Evolutionary conservation across 2,329 filamentous ascomycete species (phyloP), one percentile per base, ranked within the genome.

Genomic region (Colletotrichum euphorbiae): DNA sequence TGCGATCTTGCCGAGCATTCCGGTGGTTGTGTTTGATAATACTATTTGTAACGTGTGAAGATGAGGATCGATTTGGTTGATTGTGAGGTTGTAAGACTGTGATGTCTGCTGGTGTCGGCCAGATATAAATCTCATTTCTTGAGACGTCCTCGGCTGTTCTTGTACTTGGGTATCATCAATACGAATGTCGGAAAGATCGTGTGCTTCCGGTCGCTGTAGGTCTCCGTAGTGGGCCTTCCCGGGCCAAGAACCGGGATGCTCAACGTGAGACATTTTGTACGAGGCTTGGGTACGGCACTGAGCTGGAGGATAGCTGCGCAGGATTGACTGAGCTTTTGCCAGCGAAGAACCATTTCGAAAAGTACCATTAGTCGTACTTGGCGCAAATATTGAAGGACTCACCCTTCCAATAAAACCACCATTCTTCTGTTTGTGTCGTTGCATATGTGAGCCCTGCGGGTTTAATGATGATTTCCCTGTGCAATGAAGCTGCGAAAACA

Each of bases 1-100:
- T 12, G 85, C 85, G 66, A 90, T 82, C 70, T 90, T 90, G 68
- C 88, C 88, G 12, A 83, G 77, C 86, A 89, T 89, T 54, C 42
- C 52, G 52, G 15, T 38, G 42, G 15, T 56, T 54, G 3, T 24
- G 24, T 7, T 31, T 58, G 0, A 17, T 24, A 2, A 21, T 33
- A 6, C 7, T 24, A 12, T 13, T 13, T n/a, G 19, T 11, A 24
- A 8, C n/a, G 21, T 50, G 19, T 13, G 28, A 24, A 31, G 12
- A 15, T 19, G n/a, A 24, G 7, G n/a, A 7, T 17, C 33, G 46
- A 11, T 15, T 12, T 38, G 15, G 12, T 6, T 40, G 17, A 13
- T 5, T 19, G n/a, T 31, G 3, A 36, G 12, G 17, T 5, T 19
- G 24, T 31, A 6, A 36, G 8, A 7, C 6, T 24, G 4, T 19